Base-by-base conservation (phyloP, 78 protist species). In the Dictyostelium citrinum region DNA sequence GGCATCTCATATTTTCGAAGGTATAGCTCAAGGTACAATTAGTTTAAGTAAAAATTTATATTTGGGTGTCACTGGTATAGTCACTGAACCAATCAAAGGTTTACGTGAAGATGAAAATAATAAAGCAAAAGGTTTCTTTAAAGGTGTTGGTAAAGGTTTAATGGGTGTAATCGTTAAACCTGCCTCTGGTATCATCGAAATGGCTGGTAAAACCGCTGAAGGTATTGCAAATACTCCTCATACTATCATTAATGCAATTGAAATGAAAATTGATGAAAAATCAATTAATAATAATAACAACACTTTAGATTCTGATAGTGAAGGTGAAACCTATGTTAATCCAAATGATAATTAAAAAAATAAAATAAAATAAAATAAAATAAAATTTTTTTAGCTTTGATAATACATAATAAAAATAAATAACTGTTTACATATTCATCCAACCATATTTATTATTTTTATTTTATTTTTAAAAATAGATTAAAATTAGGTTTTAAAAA, bases 131-230 rank as follows among this genome's bases (percentile, higher is more conserved):
- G 93, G 93, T 14, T 88, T 88, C 39, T 45, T 95, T 45, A 84
- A 82, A 24, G 98, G 98, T 37, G n/a, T 96, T 0, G 98, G 98
- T 11, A 88, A 95, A 16, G 98, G 98, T 45, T 24, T 97, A 14
- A 37, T 90, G 31, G 98, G 98, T 24, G 84, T 95, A 5, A 91
- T 91, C 14, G 90, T n/a, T 16, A 97, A 97, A 84, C 98, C 98
- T 1, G 83, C 96, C 17, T 85, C 97, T 5, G 98, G 98, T 35
- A 78, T 83, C 16, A 70, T 95, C 39, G 96, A 95, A 10, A 58
- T 92, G 9, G 88, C 79, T 16, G 17, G 93, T 5, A 95, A 90
- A 37, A 76, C 95, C 31, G 55, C 81, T 12, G 97, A 91, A 45
- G 97, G 94, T 37, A 20, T 96, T 22, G 75, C 83, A 3, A 85